Percentiles rank a stretch among this genome's conserved stretches.
Evolutionary conservation across 768 basidiomycete species (phyloP).

Genomic region (Xanthoconium purpureum): DNA sequence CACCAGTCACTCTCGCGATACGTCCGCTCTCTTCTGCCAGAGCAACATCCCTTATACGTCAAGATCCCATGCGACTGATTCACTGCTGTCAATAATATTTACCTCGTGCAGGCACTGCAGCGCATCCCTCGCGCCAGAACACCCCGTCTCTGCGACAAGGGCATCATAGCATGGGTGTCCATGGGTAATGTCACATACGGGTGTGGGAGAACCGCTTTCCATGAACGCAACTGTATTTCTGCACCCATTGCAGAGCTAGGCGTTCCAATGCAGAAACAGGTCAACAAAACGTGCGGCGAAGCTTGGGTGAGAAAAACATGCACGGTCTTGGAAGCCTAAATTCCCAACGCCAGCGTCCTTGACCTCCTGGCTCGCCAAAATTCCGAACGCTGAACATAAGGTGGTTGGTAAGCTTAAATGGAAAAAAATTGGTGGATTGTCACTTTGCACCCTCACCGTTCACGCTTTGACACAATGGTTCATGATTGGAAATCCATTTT

Average conservation of each 20-base stretch:
- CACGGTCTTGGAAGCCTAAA: conserved; percentile 48
- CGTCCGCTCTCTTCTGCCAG: too few relatives aligned
- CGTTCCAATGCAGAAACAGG: conserved; percentile 21
- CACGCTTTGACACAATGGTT: too few relatives aligned
- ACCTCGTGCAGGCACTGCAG: conserved; percentile 34
- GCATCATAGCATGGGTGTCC: conserved; percentile 30
- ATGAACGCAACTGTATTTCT: conserved; percentile 43
- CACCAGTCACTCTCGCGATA: too few relatives aligned
- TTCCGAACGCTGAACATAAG: conserved; percentile 32
- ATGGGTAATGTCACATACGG: conserved; percentile 18
- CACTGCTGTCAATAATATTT: conserved; percentile 29
- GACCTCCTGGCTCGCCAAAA: conserved; percentile 40
- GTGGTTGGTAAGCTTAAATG: too few relatives aligned
- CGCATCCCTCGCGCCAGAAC: conserved; percentile 25
- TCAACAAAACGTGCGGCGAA: background rate
- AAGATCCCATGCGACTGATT: conserved; percentile 30
- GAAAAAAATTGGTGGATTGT: too few relatives aligned
- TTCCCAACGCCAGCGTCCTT: conserved; percentile 43
- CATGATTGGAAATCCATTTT: too few relatives aligned
- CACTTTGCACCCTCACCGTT: too few relatives aligned
- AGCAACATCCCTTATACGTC: background rate
- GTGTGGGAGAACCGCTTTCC: conserved; percentile 39
- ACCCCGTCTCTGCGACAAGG: conserved; percentile 30
- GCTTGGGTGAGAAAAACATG: background rate
- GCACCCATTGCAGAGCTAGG: conserved; percentile 51